These are phyloP conservation scores for Lentinula detonsa DNA, from an alignment of 768 basidiomycete species.

Conservation along the genomic window DNA sequence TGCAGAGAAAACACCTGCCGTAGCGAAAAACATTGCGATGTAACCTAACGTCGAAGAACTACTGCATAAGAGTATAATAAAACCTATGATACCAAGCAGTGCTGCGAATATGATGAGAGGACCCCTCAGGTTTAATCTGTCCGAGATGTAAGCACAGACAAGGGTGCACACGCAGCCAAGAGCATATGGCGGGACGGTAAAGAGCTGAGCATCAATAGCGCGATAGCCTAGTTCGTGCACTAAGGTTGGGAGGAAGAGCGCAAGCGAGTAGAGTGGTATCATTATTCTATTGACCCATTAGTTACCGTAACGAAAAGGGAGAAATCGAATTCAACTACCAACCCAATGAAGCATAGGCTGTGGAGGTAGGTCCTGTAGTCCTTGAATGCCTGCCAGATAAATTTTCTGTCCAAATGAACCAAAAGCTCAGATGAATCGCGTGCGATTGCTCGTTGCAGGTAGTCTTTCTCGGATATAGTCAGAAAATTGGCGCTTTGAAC, in stretches of 20 bases:
- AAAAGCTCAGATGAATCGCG: slow-evolving; percentile 38
- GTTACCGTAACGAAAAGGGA: neutral
- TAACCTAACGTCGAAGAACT: slow-evolving; percentile 23
- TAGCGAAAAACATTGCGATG: slow-evolving; percentile 31
- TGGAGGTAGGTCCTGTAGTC: slow-evolving; percentile 41
- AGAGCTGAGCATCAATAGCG: slow-evolving; percentile 41
- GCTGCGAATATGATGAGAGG: slow-evolving; percentile 41
- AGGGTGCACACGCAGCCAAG: slow-evolving; percentile 40
- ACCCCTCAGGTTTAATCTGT: slow-evolving; percentile 35
- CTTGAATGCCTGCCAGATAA: slow-evolving; percentile 40
- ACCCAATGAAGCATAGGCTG: slow-evolving; percentile 37
- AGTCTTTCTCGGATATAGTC: slow-evolving; percentile 33
- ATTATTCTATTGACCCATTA: slow-evolving; percentile 24
- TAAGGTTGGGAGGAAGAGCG: slow-evolving; percentile 47
- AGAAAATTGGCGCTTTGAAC: slow-evolving; percentile 50
- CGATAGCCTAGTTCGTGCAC: slow-evolving; percentile 42
- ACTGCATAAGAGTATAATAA: slow-evolving; percentile 37
- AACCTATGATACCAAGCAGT: slow-evolving; percentile 43
- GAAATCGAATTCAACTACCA: neutral
- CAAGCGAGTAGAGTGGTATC: slow-evolving; percentile 15
- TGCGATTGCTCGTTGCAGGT: slow-evolving; percentile 34
- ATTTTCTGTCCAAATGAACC: slow-evolving; percentile 37
- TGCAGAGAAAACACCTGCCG: slow-evolving; percentile 35
- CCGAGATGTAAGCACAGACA: slow-evolving; percentile 33
- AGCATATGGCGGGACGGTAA: slow-evolving; percentile 46